Evolutionary conservation across 2,329 filamentous ascomycete species (phyloP).

Genomic region (Aspergillus sp.): DNA sequence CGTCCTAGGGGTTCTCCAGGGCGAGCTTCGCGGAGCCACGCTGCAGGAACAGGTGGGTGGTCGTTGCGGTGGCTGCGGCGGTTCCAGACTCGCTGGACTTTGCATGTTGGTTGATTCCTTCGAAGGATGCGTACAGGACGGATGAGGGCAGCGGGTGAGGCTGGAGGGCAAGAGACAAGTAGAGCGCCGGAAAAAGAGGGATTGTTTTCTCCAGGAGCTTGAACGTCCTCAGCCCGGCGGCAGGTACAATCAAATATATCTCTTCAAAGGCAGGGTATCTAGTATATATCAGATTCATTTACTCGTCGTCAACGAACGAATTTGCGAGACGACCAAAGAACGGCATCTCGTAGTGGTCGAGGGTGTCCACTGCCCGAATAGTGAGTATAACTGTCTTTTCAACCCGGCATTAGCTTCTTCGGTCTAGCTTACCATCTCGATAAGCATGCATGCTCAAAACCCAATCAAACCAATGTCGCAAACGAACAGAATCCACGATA

Average conservation of each 20-base stretch:
- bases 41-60: constrained; percentile 13
- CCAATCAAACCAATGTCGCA: constrained; percentile 67
- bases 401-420: constrained; percentile 1
- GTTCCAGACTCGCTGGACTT: constrained; percentile 14
- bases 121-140: no score
- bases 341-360: constrained; percentile 70
- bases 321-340: constrained; percentile 79
- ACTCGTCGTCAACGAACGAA: constrained; percentile 84
- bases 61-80: constrained; percentile 15
- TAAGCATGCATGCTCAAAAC: constrained; percentile 73
- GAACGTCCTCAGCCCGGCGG: background rate
- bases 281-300: constrained; percentile 8
- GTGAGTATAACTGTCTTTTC: constrained; percentile 3
- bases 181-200: no score
- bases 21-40: no score
- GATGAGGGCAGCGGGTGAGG: no score
- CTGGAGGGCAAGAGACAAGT: no score
- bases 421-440: constrained; percentile 56
- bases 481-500: constrained; percentile 75
- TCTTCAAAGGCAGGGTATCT: background rate
- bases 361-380: constrained; percentile 46
- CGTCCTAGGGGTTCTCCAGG: no score
- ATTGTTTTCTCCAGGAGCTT: no score
- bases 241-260: constrained; percentile 1
- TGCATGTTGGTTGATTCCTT: no score